Base-by-base conservation (phyloP, 176 grass and related monocot genomes). In the Rhynchospora pubera region DNA sequence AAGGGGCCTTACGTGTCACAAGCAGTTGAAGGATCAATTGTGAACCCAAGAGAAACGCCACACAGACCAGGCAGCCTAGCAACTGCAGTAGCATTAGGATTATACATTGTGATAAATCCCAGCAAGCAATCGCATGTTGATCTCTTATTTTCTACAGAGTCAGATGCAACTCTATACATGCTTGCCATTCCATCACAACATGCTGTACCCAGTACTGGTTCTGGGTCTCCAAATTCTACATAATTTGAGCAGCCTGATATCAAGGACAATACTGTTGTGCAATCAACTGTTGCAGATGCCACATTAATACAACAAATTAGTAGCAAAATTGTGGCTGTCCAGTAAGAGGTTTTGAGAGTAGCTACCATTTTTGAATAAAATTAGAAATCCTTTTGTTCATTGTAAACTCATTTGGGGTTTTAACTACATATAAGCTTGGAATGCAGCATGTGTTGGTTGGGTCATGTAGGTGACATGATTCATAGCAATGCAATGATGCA, bases 41-140 rank as follows among this genome's bases (percentile, higher is more conserved):
- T 56, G 65, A 62, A 82, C 2, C 62, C 85, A 50, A 82, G 78
- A 47, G 80, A 79, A 63, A 85, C 78, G 30, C 71, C 84, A 50
- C 91, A 93, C 18, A 91, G 77, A 12, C 62, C 87, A 44, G 91
- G 91, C 18, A 93, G 53, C 71, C 90, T 65, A 56, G 91, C 87
- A 56, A 93, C 82, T 56, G 91, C 84, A 28, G 86, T 64, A 4
- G 91, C 89, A 70, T 91, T 89, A 76, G 89, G 81, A 51, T 83
- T 60, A 85, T 83, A 68, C 59, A 63, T 83, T 11, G 84, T 16
- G n/a, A 93, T 81, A 5, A 91, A 87, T 28, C 44, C 71, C 13
- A 60, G 85, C 78, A 89, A 84, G 57, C 91, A 93, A 26, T 79
- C 30, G 78, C 89, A 93, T 46, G 90, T 85, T 44, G 87, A 83